These are phyloP conservation scores for Przewalskia tangutica DNA, from an alignment of 257 asterid genomes.

Conservation along the genomic window DNA sequence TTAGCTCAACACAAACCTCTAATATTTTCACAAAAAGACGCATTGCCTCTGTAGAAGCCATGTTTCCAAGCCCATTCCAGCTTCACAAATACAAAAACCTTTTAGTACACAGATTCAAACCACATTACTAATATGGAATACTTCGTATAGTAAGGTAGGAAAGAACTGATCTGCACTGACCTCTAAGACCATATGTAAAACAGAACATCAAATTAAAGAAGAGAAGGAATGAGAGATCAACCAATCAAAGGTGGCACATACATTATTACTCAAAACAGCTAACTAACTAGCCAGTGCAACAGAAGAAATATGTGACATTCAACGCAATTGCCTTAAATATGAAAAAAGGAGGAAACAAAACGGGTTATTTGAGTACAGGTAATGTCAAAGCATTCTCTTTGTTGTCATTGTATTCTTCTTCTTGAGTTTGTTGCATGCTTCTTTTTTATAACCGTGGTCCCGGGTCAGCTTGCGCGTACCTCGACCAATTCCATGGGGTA, in stretches of 20 bases:
- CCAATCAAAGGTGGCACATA: background rate
- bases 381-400: background rate
- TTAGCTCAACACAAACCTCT: conserved; percentile 50
- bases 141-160: background rate
- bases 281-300: background rate
- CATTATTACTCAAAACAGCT: background rate
- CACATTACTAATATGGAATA: background rate
- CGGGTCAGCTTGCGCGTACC: background rate
- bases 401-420: background rate
- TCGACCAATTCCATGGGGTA: background rate
- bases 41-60: conserved; percentile 94
- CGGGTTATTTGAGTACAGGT: background rate
- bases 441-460: background rate
- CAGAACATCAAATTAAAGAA: background rate
- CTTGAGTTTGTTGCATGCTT: background rate
- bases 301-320: background rate
- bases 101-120: background rate
- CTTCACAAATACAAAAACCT: conserved; percentile 29
- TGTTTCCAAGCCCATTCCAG: conserved; percentile 88
- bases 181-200: background rate
- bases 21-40: conserved; percentile 93
- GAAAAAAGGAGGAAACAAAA: background rate
- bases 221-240: background rate
- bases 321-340: background rate
- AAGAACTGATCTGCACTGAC: background rate